Conservation (phyloP, 2,329 filamentous ascomycete genomes). For the Colletotrichum sp. region DNA sequence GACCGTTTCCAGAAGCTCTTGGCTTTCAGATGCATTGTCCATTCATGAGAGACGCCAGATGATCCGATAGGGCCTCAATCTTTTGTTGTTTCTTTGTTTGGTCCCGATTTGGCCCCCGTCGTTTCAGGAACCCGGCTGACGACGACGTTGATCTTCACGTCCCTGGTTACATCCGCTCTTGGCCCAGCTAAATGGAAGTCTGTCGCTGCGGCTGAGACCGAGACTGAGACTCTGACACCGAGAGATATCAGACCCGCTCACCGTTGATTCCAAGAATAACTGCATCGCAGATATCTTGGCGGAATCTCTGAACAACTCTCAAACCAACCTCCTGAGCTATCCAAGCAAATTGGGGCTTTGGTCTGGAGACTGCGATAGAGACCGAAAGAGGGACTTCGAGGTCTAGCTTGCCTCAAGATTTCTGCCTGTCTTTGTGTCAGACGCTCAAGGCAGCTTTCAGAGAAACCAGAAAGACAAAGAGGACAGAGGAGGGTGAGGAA, state of each 20-base stretch:
- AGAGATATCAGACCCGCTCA: slow-evolving; percentile 1
- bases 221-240: slow-evolving; percentile 1
- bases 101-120: not conserved
- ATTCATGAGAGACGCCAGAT: not conserved
- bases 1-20: slow-evolving; percentile 8
- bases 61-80: not conserved
- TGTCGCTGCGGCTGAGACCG: slow-evolving; percentile 8
- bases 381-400: not conserved
- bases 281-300: slow-evolving; percentile 13
- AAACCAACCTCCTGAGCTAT: not conserved
- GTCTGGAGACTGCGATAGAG: not conserved
- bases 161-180: slow-evolving; percentile 9
- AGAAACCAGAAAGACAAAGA: not conserved
- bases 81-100: slow-evolving; percentile 15
- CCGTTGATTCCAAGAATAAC: slow-evolving; percentile 11
- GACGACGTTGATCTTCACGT: slow-evolving; percentile 12
- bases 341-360: not conserved
- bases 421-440: not conserved
- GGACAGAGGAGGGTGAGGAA: not conserved
- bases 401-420: not conserved
- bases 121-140: slow-evolving; percentile 2
- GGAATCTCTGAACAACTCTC: not conserved
- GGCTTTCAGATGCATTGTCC: not conserved
- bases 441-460: not conserved
- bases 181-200: not conserved